Evolutionary conservation across 352 stramenopile species (phyloP).

Genomic region (Globisporangium emineosum): DNA sequence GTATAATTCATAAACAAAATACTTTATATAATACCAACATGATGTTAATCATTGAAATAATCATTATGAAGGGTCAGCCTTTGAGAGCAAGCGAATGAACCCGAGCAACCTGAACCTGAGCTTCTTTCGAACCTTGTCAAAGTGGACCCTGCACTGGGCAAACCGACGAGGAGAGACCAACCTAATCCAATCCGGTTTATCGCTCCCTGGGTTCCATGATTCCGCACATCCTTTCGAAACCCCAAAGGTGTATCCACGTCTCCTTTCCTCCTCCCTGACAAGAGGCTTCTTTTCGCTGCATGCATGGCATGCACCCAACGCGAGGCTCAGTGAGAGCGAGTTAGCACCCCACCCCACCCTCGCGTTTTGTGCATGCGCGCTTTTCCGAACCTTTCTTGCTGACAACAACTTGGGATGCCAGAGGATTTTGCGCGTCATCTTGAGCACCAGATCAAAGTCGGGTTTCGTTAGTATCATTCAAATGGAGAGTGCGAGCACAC

Average conservation of each 20-base stretch:
- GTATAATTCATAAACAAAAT: not conserved
- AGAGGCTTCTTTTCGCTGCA: not conserved
- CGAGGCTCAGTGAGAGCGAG: not conserved
- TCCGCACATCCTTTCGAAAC: not conserved
- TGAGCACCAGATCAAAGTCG: not conserved
- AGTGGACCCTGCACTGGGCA: not conserved
- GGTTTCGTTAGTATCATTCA: not conserved
- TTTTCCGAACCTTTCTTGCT: not conserved
- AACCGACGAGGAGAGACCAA: not conserved
- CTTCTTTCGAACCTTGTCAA: not conserved
- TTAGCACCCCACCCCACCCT: not conserved
- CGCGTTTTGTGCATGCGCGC: not conserved
- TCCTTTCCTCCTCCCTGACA: not conserved
- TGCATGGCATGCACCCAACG: not conserved
- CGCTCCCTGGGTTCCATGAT: not conserved
- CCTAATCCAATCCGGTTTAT: not conserved
- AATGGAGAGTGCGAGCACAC: not conserved
- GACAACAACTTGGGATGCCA: not conserved
- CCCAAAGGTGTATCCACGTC: not conserved
- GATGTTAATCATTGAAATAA: not conserved
- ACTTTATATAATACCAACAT: not conserved
- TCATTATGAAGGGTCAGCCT: not conserved
- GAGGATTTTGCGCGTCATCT: not conserved
- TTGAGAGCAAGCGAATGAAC: not conserved
- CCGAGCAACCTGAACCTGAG: not conserved